These are phyloP conservation scores for Testicularia cyperi DNA, from an alignment of 1,284 basidiomycete species.

Conservation along the genomic window DNA sequence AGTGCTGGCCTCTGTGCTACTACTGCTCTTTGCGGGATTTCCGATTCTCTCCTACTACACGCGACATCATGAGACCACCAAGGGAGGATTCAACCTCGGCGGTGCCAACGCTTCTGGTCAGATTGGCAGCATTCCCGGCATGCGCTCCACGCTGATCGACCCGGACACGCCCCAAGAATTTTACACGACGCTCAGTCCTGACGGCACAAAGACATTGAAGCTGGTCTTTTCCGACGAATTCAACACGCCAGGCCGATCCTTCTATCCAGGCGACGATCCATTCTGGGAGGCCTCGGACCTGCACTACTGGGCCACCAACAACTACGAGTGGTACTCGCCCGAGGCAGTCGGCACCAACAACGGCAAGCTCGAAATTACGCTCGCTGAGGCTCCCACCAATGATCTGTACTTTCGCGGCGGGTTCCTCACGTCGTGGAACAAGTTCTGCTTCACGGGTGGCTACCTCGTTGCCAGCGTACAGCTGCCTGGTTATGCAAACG, in stretches of 20 bases:
- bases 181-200: conserved; percentile 63
- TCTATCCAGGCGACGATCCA: conserved; percentile 68
- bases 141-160: conserved; percentile 56
- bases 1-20: conserved; percentile 61
- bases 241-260: conserved; percentile 55
- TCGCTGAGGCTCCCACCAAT: conserved; percentile 63
- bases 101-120: conserved; percentile 51
- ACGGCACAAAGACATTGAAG: conserved; percentile 45
- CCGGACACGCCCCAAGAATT: conserved; percentile 58
- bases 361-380: conserved; percentile 77
- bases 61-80: conserved; percentile 14
- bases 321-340: conserved; percentile 69
- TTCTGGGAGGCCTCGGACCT: conserved; percentile 72
- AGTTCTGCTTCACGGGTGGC: conserved; percentile 92
- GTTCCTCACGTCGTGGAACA: conserved; percentile 72
- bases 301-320: conserved; percentile 70
- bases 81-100: conserved; percentile 46
- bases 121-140: conserved; percentile 36
- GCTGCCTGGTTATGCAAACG: conserved; percentile 73
- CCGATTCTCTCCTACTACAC: conserved; percentile 66
- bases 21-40: conserved; percentile 74
- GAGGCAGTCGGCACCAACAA: conserved; percentile 74
- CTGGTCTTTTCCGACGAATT: conserved; percentile 61
- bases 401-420: conserved; percentile 69
- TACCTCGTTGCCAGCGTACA: conserved; percentile 75